Evolutionary conservation across 306 rosid genomes (phyloP), one percentile per base, ranked within the genome.

Genomic region (Prinsepia uniflora): DNA sequence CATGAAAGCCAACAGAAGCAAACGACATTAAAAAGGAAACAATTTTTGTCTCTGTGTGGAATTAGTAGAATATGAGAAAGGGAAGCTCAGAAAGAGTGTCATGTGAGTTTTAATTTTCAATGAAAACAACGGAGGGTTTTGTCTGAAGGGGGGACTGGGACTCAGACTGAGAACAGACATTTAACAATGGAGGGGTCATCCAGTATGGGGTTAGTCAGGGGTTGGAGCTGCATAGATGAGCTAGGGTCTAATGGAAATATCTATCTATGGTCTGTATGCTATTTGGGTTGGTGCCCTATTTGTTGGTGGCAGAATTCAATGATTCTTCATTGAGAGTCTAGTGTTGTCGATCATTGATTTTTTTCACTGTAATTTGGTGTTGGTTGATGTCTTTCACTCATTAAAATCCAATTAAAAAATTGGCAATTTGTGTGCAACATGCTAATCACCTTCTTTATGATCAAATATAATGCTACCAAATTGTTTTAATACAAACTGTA

Each of bases 301-400:
- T 76, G 71, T 78, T 71, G 88, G 89, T 84, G 81, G 80, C 14
- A 18, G 84, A 84, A 86, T 86, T 92, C 84, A 90, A 84, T 88
- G 91, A 84, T 86, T 81, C 83, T 82, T 82, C 80, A 7, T 77
- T 58, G 70, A 71, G 71, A 53, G 78, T 34, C 62, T 30, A 30
- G 66, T 56, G 24, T 70, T 42, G 7, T 57, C 52, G 7, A 43
- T 58, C 55, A 71, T 61, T 24, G 7, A 30, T 45, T 43, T 15
- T 15, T 47, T 20, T 11, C 41, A 45, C 17, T 47, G 8, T 6
- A 0, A 46, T 4, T 46, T 45, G 56, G 44, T 41, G 24, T 20
- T 5, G 24, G 12, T 61, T 39, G 24, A 24, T 59, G 0, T 57
- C 20, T 56, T 43, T 70, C 11, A 14, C 5, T 12, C 8, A 41